Percentiles rank a stretch among this genome's conserved stretches.
Conservation (phyloP, 1,284 basidiomycete species). For the Anthracocystis walkeri region DNA sequence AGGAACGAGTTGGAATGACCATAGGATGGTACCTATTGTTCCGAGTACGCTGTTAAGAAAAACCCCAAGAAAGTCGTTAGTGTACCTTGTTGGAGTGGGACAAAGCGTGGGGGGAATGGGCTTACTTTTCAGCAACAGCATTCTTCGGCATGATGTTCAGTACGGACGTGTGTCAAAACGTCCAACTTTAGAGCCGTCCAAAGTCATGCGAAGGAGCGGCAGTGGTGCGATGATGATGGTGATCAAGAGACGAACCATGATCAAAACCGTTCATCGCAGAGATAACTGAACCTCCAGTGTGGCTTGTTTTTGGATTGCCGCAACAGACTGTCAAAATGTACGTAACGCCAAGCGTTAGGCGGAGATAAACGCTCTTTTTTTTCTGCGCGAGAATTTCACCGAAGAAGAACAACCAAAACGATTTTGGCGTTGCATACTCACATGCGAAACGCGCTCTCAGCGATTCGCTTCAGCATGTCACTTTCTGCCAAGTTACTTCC, state of each 20-base stretch:
- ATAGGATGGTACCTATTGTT: conserved; percentile 74
- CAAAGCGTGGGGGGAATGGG: not conserved
- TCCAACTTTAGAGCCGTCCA: too few relatives aligned
- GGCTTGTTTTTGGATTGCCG: too few relatives aligned
- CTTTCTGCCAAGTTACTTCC: too few relatives aligned
- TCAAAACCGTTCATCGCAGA: too few relatives aligned
- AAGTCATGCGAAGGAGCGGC: not conserved
- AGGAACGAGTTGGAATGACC: conserved; percentile 79
- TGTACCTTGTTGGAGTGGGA: too few relatives aligned
- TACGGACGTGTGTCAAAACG: not conserved
- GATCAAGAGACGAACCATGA: not conserved
- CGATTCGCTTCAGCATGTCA: too few relatives aligned
- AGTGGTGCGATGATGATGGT: not conserved
- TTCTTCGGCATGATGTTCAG: conserved; percentile 21
- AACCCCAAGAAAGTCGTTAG: not conserved
- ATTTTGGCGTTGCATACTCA: too few relatives aligned
- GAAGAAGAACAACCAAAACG: too few relatives aligned
- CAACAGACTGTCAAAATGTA: not conserved
- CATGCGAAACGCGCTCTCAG: too few relatives aligned
- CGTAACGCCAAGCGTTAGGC: not conserved
- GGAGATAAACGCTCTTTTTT: too few relatives aligned
- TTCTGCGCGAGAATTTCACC: too few relatives aligned
- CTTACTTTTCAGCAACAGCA: conserved; percentile 44
- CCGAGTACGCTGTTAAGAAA: conserved; percentile 27
- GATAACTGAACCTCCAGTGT: too few relatives aligned